Evolutionary conservation across 164 flowering plant genomes (phyloP), one percentile per base, ranked within the genome.

Genomic region (Aristolochia contorta): DNA sequence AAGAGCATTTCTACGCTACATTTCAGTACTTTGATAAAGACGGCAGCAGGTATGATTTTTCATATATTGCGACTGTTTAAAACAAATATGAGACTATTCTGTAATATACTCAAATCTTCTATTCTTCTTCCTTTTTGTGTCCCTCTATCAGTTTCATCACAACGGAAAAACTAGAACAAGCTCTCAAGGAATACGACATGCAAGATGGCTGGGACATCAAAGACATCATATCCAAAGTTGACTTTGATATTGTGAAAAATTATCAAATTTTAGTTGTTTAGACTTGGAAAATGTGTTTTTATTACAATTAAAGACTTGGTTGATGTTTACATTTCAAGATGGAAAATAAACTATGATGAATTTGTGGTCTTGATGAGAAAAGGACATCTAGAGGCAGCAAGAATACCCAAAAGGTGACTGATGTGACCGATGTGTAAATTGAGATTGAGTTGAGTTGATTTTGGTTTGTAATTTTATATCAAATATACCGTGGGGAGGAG

Each of bases 1-100:
- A 93, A 72, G 96, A 92, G 21, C 98, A 93, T 77, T 84, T 89
- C 7, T 92, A 85, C 69, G 80, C 91, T n/a, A 96, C 98, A 8
- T 92, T 92, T 78, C 91, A 85, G 48, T 85, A 87, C 63, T 89
- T 92, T 41, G 98, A 92, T 60, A 89, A 89, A 70, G 97, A 93
- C 62, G 79, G 87, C 53, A 93, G 97, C 74, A 97, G 97, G 94
- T 88, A 79, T 10, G 67, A 21, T 52, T 52, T 6, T 52, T 52
- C 24, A 20, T 24, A 20, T 24, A 4, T 12, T 19, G 2, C 24
- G 10, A 20, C 12, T 52, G 2, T 52, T 20, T 22, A 4, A 13
- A 15, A 6, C 12, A 15, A 12, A n/a, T n/a, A n/a, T n/a, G n/a
- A n/a, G n/a, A n/a, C n/a, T n/a, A n/a, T n/a, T n/a, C n/a, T n/a